These are phyloP conservation scores for Nothophytophthora sp. DNA, from an alignment of 352 stramenopile genomes.

Conservation along the genomic window DNA sequence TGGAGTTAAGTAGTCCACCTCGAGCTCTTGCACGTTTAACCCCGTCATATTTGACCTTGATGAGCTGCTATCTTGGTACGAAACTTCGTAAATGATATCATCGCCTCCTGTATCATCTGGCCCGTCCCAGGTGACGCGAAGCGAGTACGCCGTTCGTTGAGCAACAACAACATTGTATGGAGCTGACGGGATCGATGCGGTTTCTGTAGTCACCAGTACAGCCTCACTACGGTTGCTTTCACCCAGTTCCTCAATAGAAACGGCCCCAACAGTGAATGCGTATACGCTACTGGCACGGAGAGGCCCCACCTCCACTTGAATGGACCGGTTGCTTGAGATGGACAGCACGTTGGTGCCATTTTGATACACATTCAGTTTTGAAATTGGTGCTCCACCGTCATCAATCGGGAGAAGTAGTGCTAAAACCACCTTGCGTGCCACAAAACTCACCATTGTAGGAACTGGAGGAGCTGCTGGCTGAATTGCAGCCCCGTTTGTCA, in stretches of 20 bases:
- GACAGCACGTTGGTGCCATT: constrained; percentile 30
- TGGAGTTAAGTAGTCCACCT: constrained; percentile 27
- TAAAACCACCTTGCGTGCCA: constrained; percentile 34
- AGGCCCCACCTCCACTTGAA: constrained; percentile 19
- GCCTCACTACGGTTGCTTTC: constrained; percentile 36
- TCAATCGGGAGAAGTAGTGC: constrained; percentile 39
- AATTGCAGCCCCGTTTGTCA: constrained; percentile 31
- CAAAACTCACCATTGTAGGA: constrained; percentile 21
- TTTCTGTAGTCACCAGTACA: constrained; percentile 23
- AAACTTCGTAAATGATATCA: constrained; percentile 34
- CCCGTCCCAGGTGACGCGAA: constrained; percentile 39
- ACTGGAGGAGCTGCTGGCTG: constrained; percentile 20
- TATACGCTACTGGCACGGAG: constrained; percentile 37
- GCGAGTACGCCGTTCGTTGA: constrained; percentile 23
- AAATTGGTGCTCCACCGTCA: constrained; percentile 38
- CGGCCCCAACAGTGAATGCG: constrained; percentile 27
- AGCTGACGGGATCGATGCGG: constrained; percentile 33
- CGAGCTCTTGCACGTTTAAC: constrained; percentile 1
- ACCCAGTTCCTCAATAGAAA: constrained; percentile 25
- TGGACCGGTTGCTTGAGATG: constrained; percentile 12
- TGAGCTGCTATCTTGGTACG: constrained; percentile 14
- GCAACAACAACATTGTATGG: constrained; percentile 35
- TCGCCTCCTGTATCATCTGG: constrained; percentile 47
- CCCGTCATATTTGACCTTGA: background rate
- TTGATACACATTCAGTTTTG: constrained; percentile 39